Conservation (phyloP, 345 rosid genomes). For the Hibiscus syriacus region DNA sequence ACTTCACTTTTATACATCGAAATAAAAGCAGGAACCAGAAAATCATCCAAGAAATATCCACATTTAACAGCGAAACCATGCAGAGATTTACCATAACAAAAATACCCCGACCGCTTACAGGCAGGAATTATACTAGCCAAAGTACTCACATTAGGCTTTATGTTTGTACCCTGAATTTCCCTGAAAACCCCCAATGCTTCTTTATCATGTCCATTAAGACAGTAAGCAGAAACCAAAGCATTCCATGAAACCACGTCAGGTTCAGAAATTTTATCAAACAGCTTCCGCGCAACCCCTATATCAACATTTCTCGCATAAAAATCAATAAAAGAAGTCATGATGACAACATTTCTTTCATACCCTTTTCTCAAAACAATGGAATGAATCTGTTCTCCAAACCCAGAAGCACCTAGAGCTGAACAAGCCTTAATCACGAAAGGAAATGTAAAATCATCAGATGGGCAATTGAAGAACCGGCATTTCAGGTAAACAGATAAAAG, state of each 20-base stretch:
- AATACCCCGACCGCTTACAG: conserved; percentile 28
- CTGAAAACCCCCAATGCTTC: conserved; percentile 28
- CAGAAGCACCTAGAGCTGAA: conserved; percentile 23
- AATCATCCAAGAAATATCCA: conserved; percentile 23
- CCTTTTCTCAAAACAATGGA: conserved; percentile 39
- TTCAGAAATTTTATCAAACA: conserved; percentile 26
- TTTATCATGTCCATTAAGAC: conserved; percentile 26
- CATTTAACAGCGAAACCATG: conserved; percentile 34
- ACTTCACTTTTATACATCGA: conserved; percentile 35
- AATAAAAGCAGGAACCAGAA: conserved; percentile 41
- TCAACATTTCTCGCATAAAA: conserved; percentile 37
- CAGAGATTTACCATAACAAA: conserved; percentile 28
- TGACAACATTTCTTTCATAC: conserved; percentile 28
- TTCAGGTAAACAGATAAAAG: conserved; percentile 23
- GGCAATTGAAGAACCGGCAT: conserved; percentile 24
- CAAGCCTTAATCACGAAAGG: conserved; percentile 46
- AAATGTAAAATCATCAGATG: conserved; percentile 33
- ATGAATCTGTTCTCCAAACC: conserved; percentile 30
- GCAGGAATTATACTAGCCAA: conserved; percentile 36
- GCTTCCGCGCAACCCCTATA: conserved; percentile 21
- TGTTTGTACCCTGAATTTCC: conserved; percentile 16
- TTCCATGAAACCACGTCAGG: conserved; percentile 49
- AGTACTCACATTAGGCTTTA: conserved; percentile 37
- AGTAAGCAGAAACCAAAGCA: conserved; percentile 43
- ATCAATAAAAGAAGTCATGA: conserved; percentile 39